phyloP scores from a whole-genome alignment of 352 stramenopile genomes.

The Plasmopara muralis region DNA sequence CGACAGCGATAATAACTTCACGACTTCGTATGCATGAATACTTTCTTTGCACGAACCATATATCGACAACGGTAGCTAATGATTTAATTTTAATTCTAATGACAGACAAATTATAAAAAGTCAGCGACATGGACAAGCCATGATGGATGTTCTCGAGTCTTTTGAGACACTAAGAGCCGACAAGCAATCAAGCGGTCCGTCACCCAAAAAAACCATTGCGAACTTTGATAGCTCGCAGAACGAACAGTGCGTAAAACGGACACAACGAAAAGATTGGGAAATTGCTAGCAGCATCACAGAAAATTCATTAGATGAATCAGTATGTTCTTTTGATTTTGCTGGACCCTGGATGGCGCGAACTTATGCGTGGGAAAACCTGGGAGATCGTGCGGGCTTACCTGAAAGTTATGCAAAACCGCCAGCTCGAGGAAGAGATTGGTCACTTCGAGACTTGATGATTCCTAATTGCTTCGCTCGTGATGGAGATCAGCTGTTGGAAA shows the following conservation, averaged over 20 bases:
- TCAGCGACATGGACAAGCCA: background rate
- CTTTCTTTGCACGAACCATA: background rate
- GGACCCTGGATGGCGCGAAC: conserved; percentile 26
- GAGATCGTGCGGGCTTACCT: conserved; percentile 20
- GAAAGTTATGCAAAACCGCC: conserved; percentile 15
- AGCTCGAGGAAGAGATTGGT: conserved; percentile 11
- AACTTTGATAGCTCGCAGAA: conserved; percentile 31
- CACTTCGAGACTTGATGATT: conserved; percentile 21
- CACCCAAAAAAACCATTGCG: conserved; percentile 18
- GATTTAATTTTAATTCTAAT: background rate
- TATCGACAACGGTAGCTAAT: background rate
- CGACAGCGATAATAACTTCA: background rate
- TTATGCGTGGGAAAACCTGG: conserved; percentile 41
- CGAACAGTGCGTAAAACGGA: conserved; percentile 10
- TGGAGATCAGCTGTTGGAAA: conserved; percentile 22
- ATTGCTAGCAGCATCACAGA: conserved; percentile 27
- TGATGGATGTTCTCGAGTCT: background rate
- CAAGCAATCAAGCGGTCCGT: conserved; percentile 2
- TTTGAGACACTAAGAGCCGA: background rate
- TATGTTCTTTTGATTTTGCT: conserved; percentile 18
- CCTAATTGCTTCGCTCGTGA: conserved; percentile 13
- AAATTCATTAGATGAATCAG: conserved; percentile 28
- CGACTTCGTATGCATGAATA: background rate
- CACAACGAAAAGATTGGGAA: conserved; percentile 13
- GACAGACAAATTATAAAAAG: background rate